These are phyloP conservation scores for Dipteronia sinensis DNA, from an alignment of 345 rosid genomes.

Conservation along the genomic window DNA sequence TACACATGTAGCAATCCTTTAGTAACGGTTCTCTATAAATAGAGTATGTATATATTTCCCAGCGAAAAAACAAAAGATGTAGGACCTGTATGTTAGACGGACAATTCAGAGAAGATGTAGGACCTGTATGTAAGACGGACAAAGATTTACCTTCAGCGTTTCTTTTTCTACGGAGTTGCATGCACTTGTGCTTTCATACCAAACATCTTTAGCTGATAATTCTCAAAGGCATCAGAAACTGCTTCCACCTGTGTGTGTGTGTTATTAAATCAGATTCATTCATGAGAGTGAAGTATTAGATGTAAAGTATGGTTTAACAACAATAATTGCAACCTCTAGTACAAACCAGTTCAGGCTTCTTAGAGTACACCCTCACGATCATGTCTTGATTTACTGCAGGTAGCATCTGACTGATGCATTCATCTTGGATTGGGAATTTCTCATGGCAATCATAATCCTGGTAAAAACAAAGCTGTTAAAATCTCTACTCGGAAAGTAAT, in stretches of 20 bases:
- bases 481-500: neutral
- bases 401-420: constrained; percentile 49
- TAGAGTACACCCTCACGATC: constrained; percentile 59
- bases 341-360: constrained; percentile 56
- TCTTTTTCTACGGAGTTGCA: constrained; percentile 9
- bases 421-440: constrained; percentile 33
- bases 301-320: neutral
- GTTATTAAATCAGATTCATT: neutral
- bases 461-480: constrained; percentile 21
- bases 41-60: too few species aligned
- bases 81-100: too few species aligned
- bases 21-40: too few species aligned
- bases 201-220: constrained; percentile 41
- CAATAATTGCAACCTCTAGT: neutral
- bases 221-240: constrained; percentile 49
- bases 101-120: too few species aligned
- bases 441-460: constrained; percentile 44
- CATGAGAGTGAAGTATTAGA: neutral
- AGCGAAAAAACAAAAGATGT: too few species aligned
- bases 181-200: constrained; percentile 34
- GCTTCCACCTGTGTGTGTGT: constrained; percentile 35
- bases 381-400: constrained; percentile 47
- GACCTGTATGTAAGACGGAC: too few species aligned
- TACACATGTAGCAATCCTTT: too few species aligned
- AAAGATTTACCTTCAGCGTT: too few species aligned